Conservation (phyloP, 2,329 filamentous ascomycete genomes). For the Arthrobotrys iridis region DNA sequence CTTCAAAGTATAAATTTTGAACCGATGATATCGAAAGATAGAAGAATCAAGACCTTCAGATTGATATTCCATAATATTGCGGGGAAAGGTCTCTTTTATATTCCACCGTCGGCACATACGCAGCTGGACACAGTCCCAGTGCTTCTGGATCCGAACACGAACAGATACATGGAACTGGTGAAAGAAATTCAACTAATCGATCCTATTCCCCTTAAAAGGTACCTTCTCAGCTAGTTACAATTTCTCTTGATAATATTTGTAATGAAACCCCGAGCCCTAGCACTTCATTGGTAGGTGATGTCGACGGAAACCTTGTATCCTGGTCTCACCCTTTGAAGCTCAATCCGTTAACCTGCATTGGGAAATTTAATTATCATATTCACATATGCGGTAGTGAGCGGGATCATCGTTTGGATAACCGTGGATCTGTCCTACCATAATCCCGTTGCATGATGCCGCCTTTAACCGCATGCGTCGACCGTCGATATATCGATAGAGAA, state of each 20-base stretch:
- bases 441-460: constrained; percentile 1
- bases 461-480: not conserved
- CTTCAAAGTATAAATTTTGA: not conserved
- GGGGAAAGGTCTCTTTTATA: constrained; percentile 2
- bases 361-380: not conserved
- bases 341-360: not conserved
- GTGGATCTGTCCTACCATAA: not conserved
- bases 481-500: not conserved
- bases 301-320: constrained; percentile 12
- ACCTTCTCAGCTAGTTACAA: not conserved
- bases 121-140: too few species aligned
- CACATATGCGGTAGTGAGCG: not conserved
- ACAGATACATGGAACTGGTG: constrained; percentile 1
- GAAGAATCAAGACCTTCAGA: not conserved
- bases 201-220: constrained; percentile 7
- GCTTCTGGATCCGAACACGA: constrained; percentile 13
- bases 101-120: constrained; percentile 2
- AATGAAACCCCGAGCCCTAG: not conserved
- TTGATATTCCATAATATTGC: not conserved
- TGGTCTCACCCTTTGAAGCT: not conserved
- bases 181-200: constrained; percentile 1
- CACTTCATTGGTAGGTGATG: constrained; percentile 11
- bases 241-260: constrained; percentile 17
- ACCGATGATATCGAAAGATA: not conserved
- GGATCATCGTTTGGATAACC: not conserved